These are phyloP conservation scores for Hamamelis virginiana DNA, from an alignment of 164 flowering plant genomes.

Conservation along the genomic window DNA sequence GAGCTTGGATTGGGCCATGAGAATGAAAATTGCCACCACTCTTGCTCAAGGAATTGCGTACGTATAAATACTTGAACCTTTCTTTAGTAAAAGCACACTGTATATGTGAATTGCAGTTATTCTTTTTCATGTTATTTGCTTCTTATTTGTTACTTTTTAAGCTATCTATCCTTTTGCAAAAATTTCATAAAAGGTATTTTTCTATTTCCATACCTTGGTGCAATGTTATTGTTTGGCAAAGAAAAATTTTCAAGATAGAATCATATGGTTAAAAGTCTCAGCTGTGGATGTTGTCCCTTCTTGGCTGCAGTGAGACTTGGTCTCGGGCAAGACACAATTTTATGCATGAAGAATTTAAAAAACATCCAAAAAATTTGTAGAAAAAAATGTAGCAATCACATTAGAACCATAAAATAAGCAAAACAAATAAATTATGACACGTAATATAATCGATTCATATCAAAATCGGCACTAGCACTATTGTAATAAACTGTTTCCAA, in stretches of 20 bases:
- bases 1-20: slow-evolving; percentile 89
- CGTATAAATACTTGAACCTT: slow-evolving; percentile 26
- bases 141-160: background rate
- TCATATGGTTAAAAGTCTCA: too few species aligned
- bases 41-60: slow-evolving; percentile 99
- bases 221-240: background rate
- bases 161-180: background rate
- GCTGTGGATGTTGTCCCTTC: too few species aligned
- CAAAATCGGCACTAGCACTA: too few species aligned
- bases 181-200: background rate
- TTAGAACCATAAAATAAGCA: too few species aligned
- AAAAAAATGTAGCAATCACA: too few species aligned
- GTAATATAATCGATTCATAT: too few species aligned
- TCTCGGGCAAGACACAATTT: too few species aligned
- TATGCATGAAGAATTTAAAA: too few species aligned
- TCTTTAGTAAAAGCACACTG: background rate
- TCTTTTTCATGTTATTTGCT: background rate
- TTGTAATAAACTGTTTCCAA: too few species aligned
- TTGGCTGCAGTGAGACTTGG: too few species aligned
- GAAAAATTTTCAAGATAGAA: background rate
- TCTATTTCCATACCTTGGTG: background rate
- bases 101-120: background rate
- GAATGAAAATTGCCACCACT: slow-evolving; percentile 84
- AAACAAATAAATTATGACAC: too few species aligned
- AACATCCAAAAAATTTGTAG: too few species aligned